Conservation (phyloP, 208 protist genomes). For the Trypanosoma cruzi region DNA sequence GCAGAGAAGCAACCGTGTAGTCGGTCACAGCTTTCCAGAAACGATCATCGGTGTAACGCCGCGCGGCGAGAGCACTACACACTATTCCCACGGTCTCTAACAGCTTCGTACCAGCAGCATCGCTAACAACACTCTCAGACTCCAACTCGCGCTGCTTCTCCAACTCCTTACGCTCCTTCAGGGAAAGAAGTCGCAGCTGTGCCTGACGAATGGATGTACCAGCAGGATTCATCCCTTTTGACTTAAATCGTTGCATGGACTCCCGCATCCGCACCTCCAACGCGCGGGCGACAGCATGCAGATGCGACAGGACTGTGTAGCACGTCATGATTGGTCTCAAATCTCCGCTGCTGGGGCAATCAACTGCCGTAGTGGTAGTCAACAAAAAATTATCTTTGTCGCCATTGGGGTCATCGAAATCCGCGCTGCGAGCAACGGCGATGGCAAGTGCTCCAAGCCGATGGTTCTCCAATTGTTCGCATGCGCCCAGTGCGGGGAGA, state of each 20-base stretch:
- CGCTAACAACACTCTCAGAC: not conserved
- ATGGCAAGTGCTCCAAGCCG: slow-evolving; percentile 44
- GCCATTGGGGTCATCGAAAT: slow-evolving; percentile 22
- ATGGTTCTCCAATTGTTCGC: slow-evolving; percentile 49
- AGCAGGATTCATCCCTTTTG: not conserved
- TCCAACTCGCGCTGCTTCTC: slow-evolving; percentile 8
- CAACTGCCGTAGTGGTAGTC: not conserved
- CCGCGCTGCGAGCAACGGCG: slow-evolving; percentile 47
- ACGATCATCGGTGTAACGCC: slow-evolving; percentile 35
- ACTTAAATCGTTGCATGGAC: slow-evolving; percentile 7
- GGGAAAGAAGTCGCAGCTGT: slow-evolving; percentile 39
- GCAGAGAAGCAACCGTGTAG: slow-evolving; percentile 37
- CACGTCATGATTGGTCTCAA: slow-evolving; percentile 33
- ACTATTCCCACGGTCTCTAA: slow-evolving; percentile 49
- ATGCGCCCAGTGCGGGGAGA: slow-evolving; percentile 48
- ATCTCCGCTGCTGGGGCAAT: not conserved
- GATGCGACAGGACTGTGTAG: slow-evolving; percentile 44
- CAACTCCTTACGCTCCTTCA: slow-evolving; percentile 50
- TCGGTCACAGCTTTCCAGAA: slow-evolving; percentile 51
- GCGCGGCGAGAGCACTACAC: slow-evolving; percentile 43
- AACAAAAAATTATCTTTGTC: not conserved
- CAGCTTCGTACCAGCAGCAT: not conserved
- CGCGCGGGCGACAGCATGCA: slow-evolving; percentile 49
- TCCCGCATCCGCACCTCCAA: slow-evolving; percentile 41
- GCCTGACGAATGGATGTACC: not conserved